These are phyloP conservation scores for Blepharisma japonicum DNA, from an alignment of 73 alveolate genomes.

Conservation along the genomic window DNA sequence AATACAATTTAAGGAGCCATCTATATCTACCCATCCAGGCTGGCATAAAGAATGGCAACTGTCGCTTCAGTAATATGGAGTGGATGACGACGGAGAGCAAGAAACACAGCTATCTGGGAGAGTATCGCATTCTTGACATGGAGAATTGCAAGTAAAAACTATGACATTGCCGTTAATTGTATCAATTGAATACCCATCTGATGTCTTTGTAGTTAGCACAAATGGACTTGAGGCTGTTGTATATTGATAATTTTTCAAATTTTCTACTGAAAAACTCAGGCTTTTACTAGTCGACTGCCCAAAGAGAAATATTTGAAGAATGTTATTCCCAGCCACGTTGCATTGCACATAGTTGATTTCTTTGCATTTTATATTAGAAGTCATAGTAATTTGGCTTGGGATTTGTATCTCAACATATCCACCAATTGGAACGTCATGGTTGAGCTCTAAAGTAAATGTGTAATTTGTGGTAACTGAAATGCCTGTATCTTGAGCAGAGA, in stretches of 20 bases:
- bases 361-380: slow-evolving; percentile 36
- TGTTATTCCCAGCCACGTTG: no score
- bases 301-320: no score
- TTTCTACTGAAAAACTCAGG: not conserved
- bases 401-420: slow-evolving; percentile 24
- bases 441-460: slow-evolving; percentile 19
- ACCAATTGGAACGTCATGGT: slow-evolving; percentile 13
- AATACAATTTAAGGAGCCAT: not conserved
- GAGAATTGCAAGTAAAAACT: slow-evolving; percentile 25
- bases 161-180: not conserved
- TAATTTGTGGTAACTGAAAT: slow-evolving; percentile 36
- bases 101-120: not conserved
- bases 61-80: not conserved
- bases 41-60: slow-evolving; percentile 24
- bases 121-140: not conserved
- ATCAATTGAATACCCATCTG: slow-evolving; percentile 16
- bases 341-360: not conserved
- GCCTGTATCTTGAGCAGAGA: not conserved
- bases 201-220: not conserved
- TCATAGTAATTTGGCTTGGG: slow-evolving; percentile 37
- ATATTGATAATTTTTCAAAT: not conserved
- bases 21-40: not conserved
- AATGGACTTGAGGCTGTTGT: not conserved
- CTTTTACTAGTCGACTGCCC: not conserved
- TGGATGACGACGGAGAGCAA: not conserved